Percentiles rank a stretch among this genome's conserved stretches.
Evolutionary conservation across 352 stramenopile genomes (phyloP).

Genomic region (Globisporangium parvum): DNA sequence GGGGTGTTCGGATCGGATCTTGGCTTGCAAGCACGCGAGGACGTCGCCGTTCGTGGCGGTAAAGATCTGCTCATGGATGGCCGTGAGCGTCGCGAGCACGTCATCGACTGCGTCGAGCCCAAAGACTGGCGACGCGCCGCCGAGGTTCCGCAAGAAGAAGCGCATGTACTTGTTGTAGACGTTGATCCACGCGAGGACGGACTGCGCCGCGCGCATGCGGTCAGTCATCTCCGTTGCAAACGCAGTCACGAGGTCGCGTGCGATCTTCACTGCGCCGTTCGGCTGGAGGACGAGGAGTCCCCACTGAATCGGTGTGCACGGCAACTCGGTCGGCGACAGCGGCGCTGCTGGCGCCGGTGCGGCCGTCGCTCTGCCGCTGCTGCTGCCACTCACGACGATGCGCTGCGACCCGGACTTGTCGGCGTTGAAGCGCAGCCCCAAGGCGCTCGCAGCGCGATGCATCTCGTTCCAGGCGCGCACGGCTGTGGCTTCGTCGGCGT

Average conservation of each 20-base stretch:
- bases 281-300: slow-evolving; percentile 34
- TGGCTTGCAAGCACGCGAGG: slow-evolving; percentile 20
- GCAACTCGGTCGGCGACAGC: slow-evolving; percentile 20
- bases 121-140: slow-evolving; percentile 26
- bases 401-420: slow-evolving; percentile 39
- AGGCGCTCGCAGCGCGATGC: slow-evolving; percentile 11
- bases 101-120: slow-evolving; percentile 19
- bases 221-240: slow-evolving; percentile 37
- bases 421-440: slow-evolving; percentile 31
- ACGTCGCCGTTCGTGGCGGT: slow-evolving; percentile 27
- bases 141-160: slow-evolving; percentile 48
- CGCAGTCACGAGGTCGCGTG: slow-evolving; percentile 23
- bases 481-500: slow-evolving; percentile 22
- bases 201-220: slow-evolving; percentile 21
- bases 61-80: slow-evolving; percentile 30
- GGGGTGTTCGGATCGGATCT: slow-evolving; percentile 14
- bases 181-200: slow-evolving; percentile 34
- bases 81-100: slow-evolving; percentile 24
- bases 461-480: slow-evolving; percentile 33
- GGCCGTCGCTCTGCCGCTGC: background rate
- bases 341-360: background rate
- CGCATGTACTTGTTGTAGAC: slow-evolving; percentile 63
- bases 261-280: slow-evolving; percentile 30
- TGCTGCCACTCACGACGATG: background rate
- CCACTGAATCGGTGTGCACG: slow-evolving; percentile 31